phyloP scores from a whole-genome alignment of 306 rosid species.

The Cucurbita moschata region DNA sequence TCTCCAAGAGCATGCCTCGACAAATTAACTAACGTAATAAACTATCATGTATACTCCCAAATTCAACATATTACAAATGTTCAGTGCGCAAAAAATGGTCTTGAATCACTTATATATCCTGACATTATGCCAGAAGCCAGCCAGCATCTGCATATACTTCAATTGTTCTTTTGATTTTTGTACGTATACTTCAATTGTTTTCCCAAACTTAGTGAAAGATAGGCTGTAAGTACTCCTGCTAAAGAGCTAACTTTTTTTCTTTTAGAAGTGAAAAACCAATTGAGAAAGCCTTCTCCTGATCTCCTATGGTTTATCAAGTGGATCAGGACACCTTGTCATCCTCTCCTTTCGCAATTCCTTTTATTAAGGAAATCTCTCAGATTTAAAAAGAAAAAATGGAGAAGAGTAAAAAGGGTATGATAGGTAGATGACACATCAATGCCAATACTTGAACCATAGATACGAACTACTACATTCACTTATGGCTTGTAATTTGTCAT shows the following conservation, averaged over 20 bases:
- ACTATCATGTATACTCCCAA: too few relatives aligned
- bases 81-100: too few relatives aligned
- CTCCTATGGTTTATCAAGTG: neutral
- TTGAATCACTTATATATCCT: neutral
- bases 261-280: neutral
- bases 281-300: neutral
- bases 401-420: neutral
- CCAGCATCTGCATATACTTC: neutral
- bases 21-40: too few relatives aligned
- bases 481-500: conserved; percentile 1
- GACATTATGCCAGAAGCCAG: neutral
- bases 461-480: neutral
- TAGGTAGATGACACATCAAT: neutral
- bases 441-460: neutral
- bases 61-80: too few relatives aligned
- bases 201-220: neutral
- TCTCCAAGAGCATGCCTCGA: too few relatives aligned
- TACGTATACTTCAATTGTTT: neutral
- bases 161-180: neutral
- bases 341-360: neutral
- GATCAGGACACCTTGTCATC: neutral
- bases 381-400: neutral
- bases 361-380: neutral
- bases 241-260: neutral
- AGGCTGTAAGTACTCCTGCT: neutral